These are phyloP conservation scores for Pseudozyma flocculosa DNA, from an alignment of 1,284 basidiomycete species.

Conservation along the genomic window DNA sequence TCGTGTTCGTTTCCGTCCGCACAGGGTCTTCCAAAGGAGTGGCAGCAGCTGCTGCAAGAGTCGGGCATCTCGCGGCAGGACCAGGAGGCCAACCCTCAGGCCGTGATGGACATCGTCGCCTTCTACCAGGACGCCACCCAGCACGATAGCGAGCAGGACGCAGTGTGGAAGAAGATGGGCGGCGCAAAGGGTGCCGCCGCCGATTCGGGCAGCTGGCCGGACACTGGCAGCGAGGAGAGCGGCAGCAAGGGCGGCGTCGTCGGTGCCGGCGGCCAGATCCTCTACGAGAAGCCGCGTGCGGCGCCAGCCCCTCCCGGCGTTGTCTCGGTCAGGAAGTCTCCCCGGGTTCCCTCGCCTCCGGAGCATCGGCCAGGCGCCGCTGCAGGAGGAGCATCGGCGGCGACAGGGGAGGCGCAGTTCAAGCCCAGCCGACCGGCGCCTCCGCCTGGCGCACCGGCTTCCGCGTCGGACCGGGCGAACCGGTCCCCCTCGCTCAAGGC, in stretches of 20 bases:
- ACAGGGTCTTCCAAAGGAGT: conserved; percentile 97
- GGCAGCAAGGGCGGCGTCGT: conserved; percentile 4
- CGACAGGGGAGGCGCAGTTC: conserved; percentile 14
- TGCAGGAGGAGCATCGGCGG: background rate
- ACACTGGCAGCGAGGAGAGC: conserved; percentile 22
- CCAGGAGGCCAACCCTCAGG: conserved; percentile 97
- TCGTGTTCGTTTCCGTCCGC: background rate
- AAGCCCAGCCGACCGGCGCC: conserved; percentile 43
- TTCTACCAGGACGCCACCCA: conserved; percentile 80
- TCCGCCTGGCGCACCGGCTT: conserved; percentile 6
- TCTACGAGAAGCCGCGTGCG: conserved; percentile 44
- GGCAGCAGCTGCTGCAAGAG: conserved; percentile 96
- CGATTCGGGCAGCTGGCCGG: conserved; percentile 6
- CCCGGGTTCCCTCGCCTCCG: conserved; percentile 8
- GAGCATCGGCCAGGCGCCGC: background rate
- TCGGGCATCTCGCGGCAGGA: conserved; percentile 91
- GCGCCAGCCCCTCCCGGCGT: conserved; percentile 33
- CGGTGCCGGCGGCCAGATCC: conserved; percentile 6
- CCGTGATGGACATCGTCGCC: conserved; percentile 97
- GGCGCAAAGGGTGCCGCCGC: conserved; percentile 34
- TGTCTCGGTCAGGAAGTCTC: conserved; percentile 9
- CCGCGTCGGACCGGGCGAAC: background rate
- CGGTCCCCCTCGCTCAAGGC: background rate
- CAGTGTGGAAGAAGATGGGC: conserved; percentile 58
- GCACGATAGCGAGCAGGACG: conserved; percentile 47